phyloP scores from a whole-genome alignment of 176 grass and related monocot genomes.

The Microstegium vimineum region DNA sequence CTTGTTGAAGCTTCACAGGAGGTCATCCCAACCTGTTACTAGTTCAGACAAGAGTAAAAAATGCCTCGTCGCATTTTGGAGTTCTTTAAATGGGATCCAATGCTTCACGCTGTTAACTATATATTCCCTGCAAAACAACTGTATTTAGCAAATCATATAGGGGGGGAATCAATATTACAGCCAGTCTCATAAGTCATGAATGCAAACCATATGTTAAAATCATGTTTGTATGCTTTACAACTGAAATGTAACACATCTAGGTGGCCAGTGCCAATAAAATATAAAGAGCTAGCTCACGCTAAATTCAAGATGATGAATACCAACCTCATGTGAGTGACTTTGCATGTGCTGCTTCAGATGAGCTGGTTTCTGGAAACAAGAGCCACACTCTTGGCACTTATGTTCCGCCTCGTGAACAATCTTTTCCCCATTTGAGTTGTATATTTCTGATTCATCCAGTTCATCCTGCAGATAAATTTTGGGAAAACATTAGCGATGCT shows the following conservation, averaged over 20 bases:
- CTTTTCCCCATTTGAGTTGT: constrained; percentile 33
- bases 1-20: constrained; percentile 85
- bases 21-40: constrained; percentile 80
- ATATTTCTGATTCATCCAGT: constrained; percentile 34
- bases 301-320: neutral
- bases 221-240: neutral
- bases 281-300: neutral
- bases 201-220: neutral
- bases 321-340: constrained; percentile 60
- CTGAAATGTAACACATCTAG: neutral
- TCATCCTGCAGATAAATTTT: constrained; percentile 37
- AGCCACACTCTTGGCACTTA: constrained; percentile 50
- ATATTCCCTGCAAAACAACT: constrained; percentile 60
- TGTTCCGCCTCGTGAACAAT: constrained; percentile 10
- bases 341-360: constrained; percentile 82
- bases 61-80: constrained; percentile 73
- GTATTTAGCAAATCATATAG: constrained; percentile 17
- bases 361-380: constrained; percentile 56
- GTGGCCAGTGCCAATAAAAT: neutral
- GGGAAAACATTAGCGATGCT: neutral
- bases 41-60: constrained; percentile 59
- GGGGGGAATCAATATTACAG: neutral
- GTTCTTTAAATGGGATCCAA: constrained; percentile 84
- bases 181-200: neutral
- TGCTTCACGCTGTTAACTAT: constrained; percentile 62